phyloP scores from a whole-genome alignment of 257 asterid genomes.

The Paraleonurus japonicus region DNA sequence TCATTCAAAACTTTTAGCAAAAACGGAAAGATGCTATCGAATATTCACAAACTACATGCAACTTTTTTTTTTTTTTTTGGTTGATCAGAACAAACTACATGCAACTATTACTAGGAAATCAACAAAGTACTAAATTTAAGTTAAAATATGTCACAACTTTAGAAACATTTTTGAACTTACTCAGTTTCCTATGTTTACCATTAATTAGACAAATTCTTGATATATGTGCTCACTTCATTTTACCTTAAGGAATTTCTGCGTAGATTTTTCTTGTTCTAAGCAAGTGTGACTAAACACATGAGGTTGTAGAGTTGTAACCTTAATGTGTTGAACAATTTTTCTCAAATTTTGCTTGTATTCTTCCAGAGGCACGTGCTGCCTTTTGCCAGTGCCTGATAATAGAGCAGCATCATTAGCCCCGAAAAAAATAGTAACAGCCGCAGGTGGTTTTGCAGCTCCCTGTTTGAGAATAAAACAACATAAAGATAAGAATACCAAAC shows the following conservation, averaged over 20 bases:
- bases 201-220: neutral
- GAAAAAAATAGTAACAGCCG: slow-evolving; percentile 71
- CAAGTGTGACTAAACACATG: neutral
- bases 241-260: neutral
- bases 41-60: neutral
- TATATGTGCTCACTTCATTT: neutral
- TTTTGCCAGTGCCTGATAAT: slow-evolving; percentile 63
- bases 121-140: neutral
- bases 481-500: neutral
- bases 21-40: neutral
- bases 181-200: neutral
- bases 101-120: neutral
- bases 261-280: neutral
- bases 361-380: slow-evolving; percentile 80
- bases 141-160: neutral
- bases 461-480: slow-evolving; percentile 24
- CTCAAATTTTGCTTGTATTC: slow-evolving; percentile 82
- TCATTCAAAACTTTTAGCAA: neutral
- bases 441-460: slow-evolving; percentile 60
- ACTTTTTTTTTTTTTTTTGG: too few species aligned
- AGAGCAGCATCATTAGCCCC: slow-evolving; percentile 97
- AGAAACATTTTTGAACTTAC: neutral
- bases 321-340: slow-evolving; percentile 64
- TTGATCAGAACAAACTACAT: neutral
- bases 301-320: slow-evolving; percentile 40